Evolutionary conservation across 805 yeast species (phyloP).

Genomic region (Wickerhamomyces subpelliculosus): DNA sequence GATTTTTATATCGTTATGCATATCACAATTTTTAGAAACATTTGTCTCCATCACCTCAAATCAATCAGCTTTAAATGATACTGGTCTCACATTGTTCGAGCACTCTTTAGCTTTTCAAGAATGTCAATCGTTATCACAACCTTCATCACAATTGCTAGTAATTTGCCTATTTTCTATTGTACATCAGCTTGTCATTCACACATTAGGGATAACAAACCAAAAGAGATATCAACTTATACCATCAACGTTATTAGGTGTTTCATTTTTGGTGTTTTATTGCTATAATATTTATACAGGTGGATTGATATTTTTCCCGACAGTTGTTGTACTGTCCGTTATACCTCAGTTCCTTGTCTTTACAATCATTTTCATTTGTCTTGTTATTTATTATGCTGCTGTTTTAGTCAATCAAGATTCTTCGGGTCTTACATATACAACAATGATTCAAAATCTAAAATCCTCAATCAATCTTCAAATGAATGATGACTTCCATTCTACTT

Average conservation of each 20-base stretch:
- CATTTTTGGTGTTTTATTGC: slow-evolving; percentile 42
- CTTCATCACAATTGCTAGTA: slow-evolving; percentile 44
- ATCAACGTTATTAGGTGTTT: slow-evolving; percentile 50
- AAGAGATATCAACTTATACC: slow-evolving; percentile 56
- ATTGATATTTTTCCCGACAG: slow-evolving; percentile 43
- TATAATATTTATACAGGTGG: slow-evolving; percentile 33
- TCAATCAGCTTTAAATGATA: slow-evolving; percentile 49
- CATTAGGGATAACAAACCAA: slow-evolving; percentile 48
- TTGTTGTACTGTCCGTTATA: slow-evolving; percentile 49
- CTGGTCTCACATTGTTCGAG: slow-evolving; percentile 69
- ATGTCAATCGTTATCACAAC: slow-evolving; percentile 43
- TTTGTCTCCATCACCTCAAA: slow-evolving; percentile 54
- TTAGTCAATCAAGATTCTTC: slow-evolving; percentile 40
- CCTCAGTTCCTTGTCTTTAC: slow-evolving; percentile 57
- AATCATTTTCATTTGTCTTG: slow-evolving; percentile 44
- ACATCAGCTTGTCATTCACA: slow-evolving; percentile 56
- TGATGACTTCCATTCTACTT: slow-evolving; percentile 63
- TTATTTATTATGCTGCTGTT: slow-evolving; percentile 52
- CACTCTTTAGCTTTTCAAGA: slow-evolving; percentile 74
- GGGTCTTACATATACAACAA: slow-evolving; percentile 26
- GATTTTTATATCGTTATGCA: slow-evolving; percentile 51
- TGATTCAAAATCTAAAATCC: slow-evolving; percentile 31
- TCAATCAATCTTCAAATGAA: slow-evolving; percentile 31
- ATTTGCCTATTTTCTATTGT: slow-evolving; percentile 49
- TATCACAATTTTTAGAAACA: slow-evolving; percentile 60